phyloP scores from a whole-genome alignment of 2,329 filamentous ascomycete species.

The Colletotrichum chrysophilum region DNA sequence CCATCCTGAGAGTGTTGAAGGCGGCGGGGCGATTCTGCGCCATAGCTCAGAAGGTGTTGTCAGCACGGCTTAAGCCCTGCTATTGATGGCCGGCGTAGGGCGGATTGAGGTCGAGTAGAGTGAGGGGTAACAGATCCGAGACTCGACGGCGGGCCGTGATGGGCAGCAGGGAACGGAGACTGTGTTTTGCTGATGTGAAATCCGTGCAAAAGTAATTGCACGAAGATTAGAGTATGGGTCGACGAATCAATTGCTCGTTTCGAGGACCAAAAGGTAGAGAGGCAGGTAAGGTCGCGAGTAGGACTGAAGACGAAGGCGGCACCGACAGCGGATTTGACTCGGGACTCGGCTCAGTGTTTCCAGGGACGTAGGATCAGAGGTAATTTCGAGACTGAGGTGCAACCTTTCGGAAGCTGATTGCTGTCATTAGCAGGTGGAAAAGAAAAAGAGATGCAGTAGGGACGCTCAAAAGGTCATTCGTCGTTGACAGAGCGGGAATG shows the following conservation, averaged over 20 bases:
- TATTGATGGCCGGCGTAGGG: conserved; percentile 22
- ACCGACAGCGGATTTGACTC: conserved; percentile 8
- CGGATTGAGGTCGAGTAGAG: conserved; percentile 25
- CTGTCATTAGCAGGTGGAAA: conserved; percentile 3
- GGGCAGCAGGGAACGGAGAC: conserved; percentile 30
- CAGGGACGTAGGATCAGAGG: not conserved
- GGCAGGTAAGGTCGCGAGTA: not conserved
- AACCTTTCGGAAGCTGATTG: not conserved
- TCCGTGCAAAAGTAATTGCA: conserved; percentile 13
- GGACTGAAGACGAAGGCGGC: not conserved
- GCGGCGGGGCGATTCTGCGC: conserved; percentile 91
- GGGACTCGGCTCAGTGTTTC: not conserved
- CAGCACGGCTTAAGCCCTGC: conserved; percentile 21
- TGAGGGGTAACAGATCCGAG: conserved; percentile 32
- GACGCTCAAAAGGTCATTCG: not conserved
- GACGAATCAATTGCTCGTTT: conserved; percentile 10
- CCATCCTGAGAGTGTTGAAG: conserved; percentile 90
- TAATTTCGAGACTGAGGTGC: not conserved
- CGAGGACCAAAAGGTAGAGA: not conserved
- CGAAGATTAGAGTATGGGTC: not conserved
- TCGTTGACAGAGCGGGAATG: conserved; percentile 12
- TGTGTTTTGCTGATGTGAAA: not conserved
- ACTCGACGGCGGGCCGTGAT: conserved; percentile 39
- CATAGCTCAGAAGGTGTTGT: conserved; percentile 55
- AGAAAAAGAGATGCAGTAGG: not conserved